Evolutionary conservation across 2,329 filamentous ascomycete species (phyloP).

Genomic region (Metarhizium anisopliae): DNA sequence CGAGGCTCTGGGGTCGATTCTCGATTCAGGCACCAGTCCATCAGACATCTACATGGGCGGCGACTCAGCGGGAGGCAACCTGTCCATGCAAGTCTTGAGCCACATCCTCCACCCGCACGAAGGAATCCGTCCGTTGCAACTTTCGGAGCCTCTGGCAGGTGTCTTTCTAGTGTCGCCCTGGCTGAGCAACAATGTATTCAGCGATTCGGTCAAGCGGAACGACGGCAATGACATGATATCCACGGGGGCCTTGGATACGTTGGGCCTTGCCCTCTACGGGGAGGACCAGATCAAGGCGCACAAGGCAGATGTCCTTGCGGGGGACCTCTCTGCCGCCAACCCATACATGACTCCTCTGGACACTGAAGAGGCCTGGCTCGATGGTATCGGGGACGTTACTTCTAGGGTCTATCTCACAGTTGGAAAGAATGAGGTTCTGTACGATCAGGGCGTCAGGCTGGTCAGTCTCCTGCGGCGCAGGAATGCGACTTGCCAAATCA

Average conservation of each 20-base stretch:
- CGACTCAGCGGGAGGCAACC: slow-evolving; percentile 28
- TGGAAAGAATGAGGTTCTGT: slow-evolving; percentile 22
- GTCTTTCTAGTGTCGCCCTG: slow-evolving; percentile 25
- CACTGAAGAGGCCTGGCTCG: slow-evolving; percentile 17
- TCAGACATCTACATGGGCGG: slow-evolving; percentile 25
- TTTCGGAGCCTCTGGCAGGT: slow-evolving; percentile 18
- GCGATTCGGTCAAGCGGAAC: slow-evolving; percentile 18
- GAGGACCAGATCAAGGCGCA: slow-evolving; percentile 6
- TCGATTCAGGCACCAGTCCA: slow-evolving; percentile 19
- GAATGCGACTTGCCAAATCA: slow-evolving; percentile 14
- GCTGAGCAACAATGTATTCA: slow-evolving; percentile 14
- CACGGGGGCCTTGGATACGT: slow-evolving; percentile 2
- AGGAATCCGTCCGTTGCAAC: slow-evolving; percentile 10
- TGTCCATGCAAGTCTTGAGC: slow-evolving; percentile 21
- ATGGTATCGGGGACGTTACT: slow-evolving; percentile 13
- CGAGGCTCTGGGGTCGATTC: slow-evolving; percentile 20
- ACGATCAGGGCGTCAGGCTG: slow-evolving; percentile 19
- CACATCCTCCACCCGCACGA: slow-evolving; percentile 24
- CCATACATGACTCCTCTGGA: slow-evolving; percentile 21
- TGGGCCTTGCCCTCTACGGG: slow-evolving; percentile 7
- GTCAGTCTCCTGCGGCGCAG: slow-evolving; percentile 13
- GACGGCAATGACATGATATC: slow-evolving; percentile 24
- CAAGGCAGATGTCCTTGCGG: background rate
- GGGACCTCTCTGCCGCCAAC: slow-evolving; percentile 5
- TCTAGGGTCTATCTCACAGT: slow-evolving; percentile 22